phyloP scores from a whole-genome alignment of 1,139 yeast species.

The Yamadazyma triangularis region DNA sequence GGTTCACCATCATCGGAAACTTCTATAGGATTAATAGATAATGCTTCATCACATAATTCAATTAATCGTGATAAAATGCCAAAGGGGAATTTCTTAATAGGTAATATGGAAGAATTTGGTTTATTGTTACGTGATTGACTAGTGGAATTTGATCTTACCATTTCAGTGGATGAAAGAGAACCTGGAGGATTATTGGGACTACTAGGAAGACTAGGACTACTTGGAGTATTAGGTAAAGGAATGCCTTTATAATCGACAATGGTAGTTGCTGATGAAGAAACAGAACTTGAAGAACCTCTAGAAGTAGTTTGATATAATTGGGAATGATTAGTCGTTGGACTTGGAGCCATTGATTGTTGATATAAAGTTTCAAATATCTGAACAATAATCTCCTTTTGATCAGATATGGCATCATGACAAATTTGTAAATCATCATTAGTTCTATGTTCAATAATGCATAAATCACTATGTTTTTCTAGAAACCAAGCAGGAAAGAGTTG shows the following conservation, averaged over 20 bases:
- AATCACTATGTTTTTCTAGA: constrained; percentile 85
- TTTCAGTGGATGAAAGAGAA: constrained; percentile 6
- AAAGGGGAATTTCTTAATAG: constrained; percentile 52
- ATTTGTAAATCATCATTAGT: constrained; percentile 75
- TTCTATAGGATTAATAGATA: constrained; percentile 59
- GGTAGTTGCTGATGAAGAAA: constrained; percentile 13
- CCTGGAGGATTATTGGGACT: constrained; percentile 5
- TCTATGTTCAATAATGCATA: constrained; percentile 82
- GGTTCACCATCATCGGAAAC: constrained; percentile 22
- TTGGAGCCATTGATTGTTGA: constrained; percentile 14
- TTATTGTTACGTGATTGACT: constrained; percentile 16
- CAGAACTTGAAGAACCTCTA: constrained; percentile 6
- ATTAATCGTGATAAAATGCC: constrained; percentile 60
- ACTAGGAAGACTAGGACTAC: constrained; percentile 12
- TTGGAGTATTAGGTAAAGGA: constrained; percentile 39
- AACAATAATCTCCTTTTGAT: constrained; percentile 58
- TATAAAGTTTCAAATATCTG: constrained; percentile 39
- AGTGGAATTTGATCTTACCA: not conserved
- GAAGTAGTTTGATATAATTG: constrained; percentile 12
- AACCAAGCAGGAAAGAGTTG: constrained; percentile 94
- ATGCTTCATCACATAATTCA: constrained; percentile 74
- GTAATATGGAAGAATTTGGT: constrained; percentile 12
- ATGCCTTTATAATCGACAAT: constrained; percentile 57
- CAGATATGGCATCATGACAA: constrained; percentile 72
- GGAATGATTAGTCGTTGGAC: constrained; percentile 6